Evolutionary conservation across 352 stramenopile genomes (phyloP).

Genomic region (Phytophthora chlamydospora): DNA sequence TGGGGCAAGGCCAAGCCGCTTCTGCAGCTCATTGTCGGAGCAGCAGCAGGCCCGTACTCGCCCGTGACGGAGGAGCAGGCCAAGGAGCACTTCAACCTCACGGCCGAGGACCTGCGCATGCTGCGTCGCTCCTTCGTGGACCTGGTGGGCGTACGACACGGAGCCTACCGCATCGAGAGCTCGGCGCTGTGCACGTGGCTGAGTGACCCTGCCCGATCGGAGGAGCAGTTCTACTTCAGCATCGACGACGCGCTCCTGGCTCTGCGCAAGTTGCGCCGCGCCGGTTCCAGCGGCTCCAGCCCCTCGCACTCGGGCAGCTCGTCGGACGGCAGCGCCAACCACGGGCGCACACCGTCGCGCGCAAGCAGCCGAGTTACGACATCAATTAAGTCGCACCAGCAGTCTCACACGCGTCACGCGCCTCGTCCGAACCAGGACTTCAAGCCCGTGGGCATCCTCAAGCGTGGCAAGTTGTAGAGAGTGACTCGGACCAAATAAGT

Average conservation of each 20-base stretch:
- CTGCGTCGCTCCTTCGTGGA: conserved; percentile 79
- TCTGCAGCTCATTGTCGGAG: conserved; percentile 72
- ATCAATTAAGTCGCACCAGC: conserved; percentile 29
- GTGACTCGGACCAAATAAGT: conserved; percentile 34
- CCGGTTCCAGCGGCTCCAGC: conserved; percentile 18
- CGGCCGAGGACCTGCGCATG: conserved; percentile 69
- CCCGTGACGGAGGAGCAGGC: conserved; percentile 74
- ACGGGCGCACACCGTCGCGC: conserved; percentile 14
- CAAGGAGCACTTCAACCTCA: conserved; percentile 59
- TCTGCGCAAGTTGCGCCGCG: conserved; percentile 48
- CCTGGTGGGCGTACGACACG: conserved; percentile 62
- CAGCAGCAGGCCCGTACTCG: conserved; percentile 71
- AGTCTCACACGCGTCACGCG: conserved; percentile 31
- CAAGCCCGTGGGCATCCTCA: conserved; percentile 73
- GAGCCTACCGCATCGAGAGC: conserved; percentile 78
- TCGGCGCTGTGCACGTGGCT: conserved; percentile 80
- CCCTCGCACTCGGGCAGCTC: conserved; percentile 32
- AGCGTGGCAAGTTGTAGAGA: conserved; percentile 39
- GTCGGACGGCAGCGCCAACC: conserved; percentile 27
- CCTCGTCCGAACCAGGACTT: conserved; percentile 29
- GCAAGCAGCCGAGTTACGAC: conserved; percentile 17
- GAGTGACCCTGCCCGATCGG: conserved; percentile 48
- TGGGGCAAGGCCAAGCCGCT: conserved; percentile 81
- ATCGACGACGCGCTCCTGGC: conserved; percentile 50
- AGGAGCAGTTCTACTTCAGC: conserved; percentile 74